Conservation (phyloP, 495 filamentous ascomycete genomes). For the Penicillium lividum region DNA sequence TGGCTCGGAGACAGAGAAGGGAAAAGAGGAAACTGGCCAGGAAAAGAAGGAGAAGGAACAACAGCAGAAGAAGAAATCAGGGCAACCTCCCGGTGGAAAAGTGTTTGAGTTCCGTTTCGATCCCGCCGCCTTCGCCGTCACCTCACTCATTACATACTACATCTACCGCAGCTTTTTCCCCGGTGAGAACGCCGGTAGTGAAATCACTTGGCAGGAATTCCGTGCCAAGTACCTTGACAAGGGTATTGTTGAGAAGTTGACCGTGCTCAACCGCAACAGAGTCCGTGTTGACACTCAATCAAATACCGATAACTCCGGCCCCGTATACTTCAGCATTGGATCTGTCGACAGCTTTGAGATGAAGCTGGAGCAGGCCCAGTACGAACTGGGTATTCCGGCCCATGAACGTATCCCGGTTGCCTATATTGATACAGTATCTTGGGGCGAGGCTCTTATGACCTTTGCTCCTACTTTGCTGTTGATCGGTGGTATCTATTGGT, state of each 20-base stretch:
- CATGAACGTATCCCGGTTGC: slow-evolving; percentile 86
- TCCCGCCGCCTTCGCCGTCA: slow-evolving; percentile 53
- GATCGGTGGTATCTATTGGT: slow-evolving; percentile 73
- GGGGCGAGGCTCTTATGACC: slow-evolving; percentile 62
- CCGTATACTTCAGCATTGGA: slow-evolving; percentile 94
- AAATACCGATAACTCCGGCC: slow-evolving; percentile 78
- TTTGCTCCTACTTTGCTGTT: slow-evolving; percentile 89
- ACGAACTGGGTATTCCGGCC: slow-evolving; percentile 79
- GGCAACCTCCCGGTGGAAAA: slow-evolving; percentile 24
- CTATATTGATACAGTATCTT: slow-evolving; percentile 75
- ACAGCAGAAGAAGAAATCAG: slow-evolving; percentile 31
- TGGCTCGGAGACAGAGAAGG: slow-evolving; percentile 5
- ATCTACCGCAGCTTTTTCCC: slow-evolving; percentile 62
- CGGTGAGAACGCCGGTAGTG: slow-evolving; percentile 61
- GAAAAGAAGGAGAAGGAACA: slow-evolving; percentile 34
- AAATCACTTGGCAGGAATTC: slow-evolving; percentile 98
- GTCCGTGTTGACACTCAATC: slow-evolving; percentile 84
- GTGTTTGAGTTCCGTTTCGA: slow-evolving; percentile 57
- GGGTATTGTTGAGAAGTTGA: slow-evolving; percentile 91
- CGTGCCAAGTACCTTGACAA: slow-evolving; percentile 89
- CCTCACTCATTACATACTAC: slow-evolving; percentile 62
- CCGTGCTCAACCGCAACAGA: slow-evolving; percentile 68
- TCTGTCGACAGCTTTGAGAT: slow-evolving; percentile 92
- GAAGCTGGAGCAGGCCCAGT: slow-evolving; percentile 81
- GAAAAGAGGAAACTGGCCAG: slow-evolving; percentile 13